Evolutionary conservation across 2,329 filamentous ascomycete genomes (phyloP).

Genomic region (Ceratocystis eucalypticola): DNA sequence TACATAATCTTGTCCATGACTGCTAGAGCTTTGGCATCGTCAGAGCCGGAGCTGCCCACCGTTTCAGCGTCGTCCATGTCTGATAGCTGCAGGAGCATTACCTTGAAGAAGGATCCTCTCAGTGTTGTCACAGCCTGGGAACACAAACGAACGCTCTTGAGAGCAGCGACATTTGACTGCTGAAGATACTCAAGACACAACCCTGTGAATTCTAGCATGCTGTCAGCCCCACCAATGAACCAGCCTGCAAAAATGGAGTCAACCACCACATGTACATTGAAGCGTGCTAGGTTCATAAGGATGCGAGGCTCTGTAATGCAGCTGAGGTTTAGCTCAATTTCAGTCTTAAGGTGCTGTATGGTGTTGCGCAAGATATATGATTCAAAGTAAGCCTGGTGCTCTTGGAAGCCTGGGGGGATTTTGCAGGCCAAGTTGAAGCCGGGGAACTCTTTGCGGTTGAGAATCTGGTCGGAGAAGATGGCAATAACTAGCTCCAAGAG

Average conservation of each 20-base stretch:
- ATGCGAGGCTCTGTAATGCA: constrained; percentile 67
- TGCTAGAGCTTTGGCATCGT: constrained; percentile 41
- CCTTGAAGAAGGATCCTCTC: constrained; percentile 60
- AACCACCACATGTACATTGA: constrained; percentile 58
- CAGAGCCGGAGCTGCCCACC: constrained; percentile 4
- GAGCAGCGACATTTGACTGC: constrained; percentile 60
- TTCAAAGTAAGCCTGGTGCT: constrained; percentile 91
- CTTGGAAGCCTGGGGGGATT: constrained; percentile 80
- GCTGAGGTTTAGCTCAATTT: constrained; percentile 57
- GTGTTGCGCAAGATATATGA: constrained; percentile 72
- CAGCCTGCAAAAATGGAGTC: constrained; percentile 93
- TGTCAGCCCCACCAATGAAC: constrained; percentile 80
- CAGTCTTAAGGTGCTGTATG: constrained; percentile 54
- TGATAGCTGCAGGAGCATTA: constrained; percentile 68
- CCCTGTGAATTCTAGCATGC: constrained; percentile 73
- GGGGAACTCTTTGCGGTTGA: constrained; percentile 76
- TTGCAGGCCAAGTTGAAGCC: constrained; percentile 78
- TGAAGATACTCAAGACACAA: constrained; percentile 79
- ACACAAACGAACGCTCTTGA: constrained; percentile 87
- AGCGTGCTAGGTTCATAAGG: constrained; percentile 72
- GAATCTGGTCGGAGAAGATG: constrained; percentile 75
- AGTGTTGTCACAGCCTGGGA: constrained; percentile 68
- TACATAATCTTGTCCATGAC: constrained; percentile 81
- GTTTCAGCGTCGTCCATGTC: constrained; percentile 51
- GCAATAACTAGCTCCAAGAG: constrained; percentile 64